Base-by-base conservation (phyloP, 352 stramenopile species). In the Phytophthora agathidicida region DNA sequence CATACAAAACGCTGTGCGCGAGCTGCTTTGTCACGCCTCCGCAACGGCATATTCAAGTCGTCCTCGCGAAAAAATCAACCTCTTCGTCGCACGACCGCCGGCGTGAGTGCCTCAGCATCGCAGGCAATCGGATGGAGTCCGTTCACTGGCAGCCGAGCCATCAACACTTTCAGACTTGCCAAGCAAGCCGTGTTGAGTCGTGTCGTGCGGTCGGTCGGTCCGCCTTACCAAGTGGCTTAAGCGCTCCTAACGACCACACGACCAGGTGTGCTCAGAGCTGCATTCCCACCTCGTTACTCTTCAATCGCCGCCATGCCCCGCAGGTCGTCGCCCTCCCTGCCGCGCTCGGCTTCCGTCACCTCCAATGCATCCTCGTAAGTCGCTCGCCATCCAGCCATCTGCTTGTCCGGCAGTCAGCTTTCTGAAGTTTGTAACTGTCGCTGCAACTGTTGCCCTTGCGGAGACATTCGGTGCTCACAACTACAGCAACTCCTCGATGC, bases 351-450 rank as follows among this genome's bases (percentile, higher is more conserved):
- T 6, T 71, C 66, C 2, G 46, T 62, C 17, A 63, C 24, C 48
- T 65, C 66, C 10, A 54, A 28, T 31, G 3, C 41, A 43, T 66
- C 65, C 44, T 55, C 60, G 65, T 74, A 71, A 59, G 65, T 70
- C 7, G 35, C 42, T 20, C 30, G 9, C 17, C n/a, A n/a, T n/a
- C n/a, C n/a, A n/a, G 17, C 7, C 32, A 33, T 28, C 39, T 42
- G 33, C 17, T 13, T 47, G 7, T 41, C 37, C 9, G n/a, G n/a
- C 8, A 20, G 33, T 23, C 24, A 57, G 23, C 26, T 58, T 58
- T 55, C 58, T 73, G 47, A 63, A 62, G 65, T 70, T 71, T 68
- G 50, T 49, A 68, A 68, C 50, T 14, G 43, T 9, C 22, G n/a
- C n/a, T n/a, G n/a, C 14, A 30, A 30, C 32, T 20, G 30, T 55